A percentile compares a stretch with the other conserved stretches of the same genome.
Evolutionary conservation across 768 basidiomycete genomes (phyloP).

Genomic region (Naganishia kalamii): DNA sequence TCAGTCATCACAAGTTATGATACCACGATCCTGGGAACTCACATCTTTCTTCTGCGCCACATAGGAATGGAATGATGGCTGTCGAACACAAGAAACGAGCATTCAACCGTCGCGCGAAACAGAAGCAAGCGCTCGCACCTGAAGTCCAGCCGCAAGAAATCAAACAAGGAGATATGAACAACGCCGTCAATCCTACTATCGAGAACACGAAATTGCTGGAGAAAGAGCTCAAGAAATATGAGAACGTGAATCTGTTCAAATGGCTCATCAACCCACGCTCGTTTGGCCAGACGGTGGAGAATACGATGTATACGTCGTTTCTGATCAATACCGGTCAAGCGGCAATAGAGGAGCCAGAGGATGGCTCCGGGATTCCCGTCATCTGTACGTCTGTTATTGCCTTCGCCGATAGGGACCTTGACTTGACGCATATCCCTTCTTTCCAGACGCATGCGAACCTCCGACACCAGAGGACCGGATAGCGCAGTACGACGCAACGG

Average conservation of each 20-base stretch:
- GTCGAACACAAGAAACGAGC: slow-evolving; percentile 75
- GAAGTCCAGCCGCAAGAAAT: slow-evolving; percentile 63
- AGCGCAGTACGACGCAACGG: not conserved
- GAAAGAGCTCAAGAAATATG: not conserved
- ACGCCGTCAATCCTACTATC: slow-evolving; percentile 70
- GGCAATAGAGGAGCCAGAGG: slow-evolving; percentile 48
- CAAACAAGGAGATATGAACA: slow-evolving; percentile 22
- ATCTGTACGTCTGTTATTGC: slow-evolving; percentile 55
- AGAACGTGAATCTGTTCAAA: slow-evolving; percentile 55
- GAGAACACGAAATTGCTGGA: slow-evolving; percentile 60
- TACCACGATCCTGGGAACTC: not conserved
- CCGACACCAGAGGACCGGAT: slow-evolving; percentile 56
- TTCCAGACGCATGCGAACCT: slow-evolving; percentile 56
- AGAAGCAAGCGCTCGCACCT: slow-evolving; percentile 60
- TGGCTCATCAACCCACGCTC: slow-evolving; percentile 84
- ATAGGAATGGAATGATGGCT: slow-evolving; percentile 83
- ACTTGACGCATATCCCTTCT: not conserved
- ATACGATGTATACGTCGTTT: slow-evolving; percentile 91
- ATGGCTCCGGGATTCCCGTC: slow-evolving; percentile 58
- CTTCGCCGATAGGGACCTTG: no score
- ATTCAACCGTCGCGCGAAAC: slow-evolving; percentile 60
- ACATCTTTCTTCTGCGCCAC: slow-evolving; percentile 24
- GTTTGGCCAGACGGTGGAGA: slow-evolving; percentile 92
- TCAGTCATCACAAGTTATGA: slow-evolving; percentile 46
- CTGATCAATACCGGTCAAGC: slow-evolving; percentile 70